phyloP scores from a whole-genome alignment of 2,329 filamentous ascomycete species.

The Sclerotinia sclerotiorum region DNA sequence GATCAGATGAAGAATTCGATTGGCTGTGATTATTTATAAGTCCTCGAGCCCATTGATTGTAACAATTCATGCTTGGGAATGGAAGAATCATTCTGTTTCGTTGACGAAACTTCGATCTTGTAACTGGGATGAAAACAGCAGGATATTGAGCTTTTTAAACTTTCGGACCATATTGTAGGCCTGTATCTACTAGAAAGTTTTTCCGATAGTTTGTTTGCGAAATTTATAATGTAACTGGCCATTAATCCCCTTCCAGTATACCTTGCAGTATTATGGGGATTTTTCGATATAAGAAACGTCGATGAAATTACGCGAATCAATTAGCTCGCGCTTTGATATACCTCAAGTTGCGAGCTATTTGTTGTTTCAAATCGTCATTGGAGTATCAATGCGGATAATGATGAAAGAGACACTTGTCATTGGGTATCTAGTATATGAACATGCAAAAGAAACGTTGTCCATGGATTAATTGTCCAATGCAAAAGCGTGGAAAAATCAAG shows the following conservation, averaged over 20 bases:
- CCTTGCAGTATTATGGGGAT: not conserved
- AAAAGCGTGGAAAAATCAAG: not conserved
- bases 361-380: constrained; percentile 11
- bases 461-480: not conserved
- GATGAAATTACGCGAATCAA: constrained; percentile 17
- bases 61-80: constrained; percentile 17
- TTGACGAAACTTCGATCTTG: constrained; percentile 1
- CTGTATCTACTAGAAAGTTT: not conserved
- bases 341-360: constrained; percentile 7
- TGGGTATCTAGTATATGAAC: not conserved
- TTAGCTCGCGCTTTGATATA: constrained; percentile 15
- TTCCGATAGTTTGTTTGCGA: not conserved
- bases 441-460: not conserved
- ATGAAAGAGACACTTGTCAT: constrained; percentile 17
- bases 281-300: not conserved
- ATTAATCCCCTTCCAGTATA: not conserved
- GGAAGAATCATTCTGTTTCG: constrained; percentile 3
- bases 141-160: not conserved
- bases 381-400: constrained; percentile 2
- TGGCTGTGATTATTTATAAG: constrained; percentile 1
- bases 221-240: not conserved
- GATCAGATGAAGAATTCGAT: not conserved
- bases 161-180: not conserved
- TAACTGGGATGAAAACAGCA: not conserved
- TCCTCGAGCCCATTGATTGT: constrained; percentile 7